These are phyloP conservation scores for Boletus barrowsii DNA, from an alignment of 768 basidiomycete species.

Conservation along the genomic window DNA sequence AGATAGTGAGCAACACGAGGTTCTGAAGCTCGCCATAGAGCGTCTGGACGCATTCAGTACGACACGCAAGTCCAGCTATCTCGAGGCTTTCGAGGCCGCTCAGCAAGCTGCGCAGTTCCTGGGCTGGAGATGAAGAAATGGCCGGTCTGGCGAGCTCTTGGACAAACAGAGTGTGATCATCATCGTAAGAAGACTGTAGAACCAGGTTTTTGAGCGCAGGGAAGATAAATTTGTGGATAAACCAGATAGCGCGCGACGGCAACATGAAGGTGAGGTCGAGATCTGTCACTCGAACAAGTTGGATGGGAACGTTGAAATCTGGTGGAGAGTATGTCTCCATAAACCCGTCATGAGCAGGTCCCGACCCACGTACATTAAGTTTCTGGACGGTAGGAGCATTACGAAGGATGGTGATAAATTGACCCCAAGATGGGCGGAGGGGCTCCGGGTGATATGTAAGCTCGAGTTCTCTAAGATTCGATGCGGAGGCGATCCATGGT, in stretches of 20 bases:
- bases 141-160: constrained; percentile 35
- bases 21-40: constrained; percentile 49
- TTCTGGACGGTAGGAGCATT: constrained; percentile 51
- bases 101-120: constrained; percentile 38
- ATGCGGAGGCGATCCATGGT: constrained; percentile 28
- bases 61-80: constrained; percentile 49
- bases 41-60: constrained; percentile 19
- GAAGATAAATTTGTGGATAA: constrained; percentile 27
- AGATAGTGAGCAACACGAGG: constrained; percentile 38
- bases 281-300: constrained; percentile 24
- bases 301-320: constrained; percentile 31
- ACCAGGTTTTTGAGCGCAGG: constrained; percentile 37
- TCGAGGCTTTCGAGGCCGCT: constrained; percentile 50
- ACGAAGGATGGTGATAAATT: constrained; percentile 51
- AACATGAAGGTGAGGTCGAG: constrained; percentile 52
- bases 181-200: constrained; percentile 47
- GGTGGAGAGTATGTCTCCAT: constrained; percentile 2
- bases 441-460: constrained; percentile 61
- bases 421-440: constrained; percentile 50
- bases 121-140: constrained; percentile 27
- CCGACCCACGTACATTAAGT: constrained; percentile 55
- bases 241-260: constrained; percentile 37
- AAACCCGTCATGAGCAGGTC: constrained; percentile 48
- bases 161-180: constrained; percentile 52
- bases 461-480: constrained; percentile 46